Evolutionary conservation across 129 eudicot species (phyloP).

Genomic region (Oenanthe sinensis): DNA sequence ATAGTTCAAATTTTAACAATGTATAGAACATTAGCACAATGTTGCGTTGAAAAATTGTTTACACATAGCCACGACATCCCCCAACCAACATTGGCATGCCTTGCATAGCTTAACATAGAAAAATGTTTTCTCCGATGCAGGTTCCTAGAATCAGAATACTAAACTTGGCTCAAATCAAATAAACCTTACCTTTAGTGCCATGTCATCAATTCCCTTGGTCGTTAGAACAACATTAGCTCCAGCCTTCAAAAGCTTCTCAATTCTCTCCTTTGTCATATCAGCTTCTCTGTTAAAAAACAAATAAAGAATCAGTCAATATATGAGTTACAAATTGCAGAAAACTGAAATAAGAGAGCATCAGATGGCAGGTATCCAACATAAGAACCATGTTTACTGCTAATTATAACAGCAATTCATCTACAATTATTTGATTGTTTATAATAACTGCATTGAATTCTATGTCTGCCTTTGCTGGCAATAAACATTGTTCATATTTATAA

Average conservation of each 20-base stretch:
- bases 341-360: neutral
- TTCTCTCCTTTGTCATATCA: slow-evolving; percentile 96
- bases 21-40: neutral
- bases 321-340: neutral
- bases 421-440: neutral
- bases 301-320: neutral
- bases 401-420: neutral
- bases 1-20: neutral
- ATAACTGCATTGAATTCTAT: neutral
- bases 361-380: neutral
- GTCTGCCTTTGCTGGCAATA: slow-evolving; percentile 3
- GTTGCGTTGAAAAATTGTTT: neutral
- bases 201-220: slow-evolving; percentile 97
- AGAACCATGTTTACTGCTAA: neutral
- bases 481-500: neutral
- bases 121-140: neutral
- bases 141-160: neutral
- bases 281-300: slow-evolving; percentile 59
- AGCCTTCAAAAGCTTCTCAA: slow-evolving; percentile 85
- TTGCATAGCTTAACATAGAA: neutral
- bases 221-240: slow-evolving; percentile 97
- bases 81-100: neutral
- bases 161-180: neutral
- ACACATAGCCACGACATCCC: neutral
- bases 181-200: slow-evolving; percentile 80